These are phyloP conservation scores for Cephaloascus albidus DNA, from an alignment of 805 yeast genomes.

Conservation along the genomic window DNA sequence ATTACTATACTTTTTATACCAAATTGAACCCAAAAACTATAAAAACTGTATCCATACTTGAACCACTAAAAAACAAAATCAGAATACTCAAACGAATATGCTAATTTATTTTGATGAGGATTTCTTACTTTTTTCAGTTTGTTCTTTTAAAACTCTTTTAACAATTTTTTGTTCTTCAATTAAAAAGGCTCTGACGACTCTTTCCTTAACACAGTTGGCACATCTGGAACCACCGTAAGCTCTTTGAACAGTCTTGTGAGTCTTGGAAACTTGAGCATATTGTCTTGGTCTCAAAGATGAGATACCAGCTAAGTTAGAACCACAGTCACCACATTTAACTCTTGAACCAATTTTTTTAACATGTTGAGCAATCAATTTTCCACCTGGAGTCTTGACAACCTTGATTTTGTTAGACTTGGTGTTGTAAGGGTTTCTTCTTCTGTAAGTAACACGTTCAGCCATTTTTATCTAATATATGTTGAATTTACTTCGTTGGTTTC, in stretches of 20 bases:
- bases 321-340: conserved; percentile 63
- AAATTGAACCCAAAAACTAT: no score
- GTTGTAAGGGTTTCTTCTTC: conserved; percentile 99
- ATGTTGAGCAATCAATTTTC: conserved; percentile 39
- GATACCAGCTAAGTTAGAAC: conserved; percentile 71
- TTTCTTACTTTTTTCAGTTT: conserved; percentile 84
- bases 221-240: conserved; percentile 99
- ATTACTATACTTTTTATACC: no score
- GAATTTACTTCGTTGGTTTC: no score
- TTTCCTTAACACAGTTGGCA: conserved; percentile 98
- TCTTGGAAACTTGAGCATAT: conserved; percentile 90
- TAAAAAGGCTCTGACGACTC: conserved; percentile 98
- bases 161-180: conserved; percentile 99
- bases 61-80: no score
- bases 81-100: no score
- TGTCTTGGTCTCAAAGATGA: conserved; percentile 97
- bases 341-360: conserved; percentile 32
- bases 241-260: conserved; percentile 98
- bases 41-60: no score
- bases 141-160: conserved; percentile 97
- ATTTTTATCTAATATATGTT: conserved; percentile 50
- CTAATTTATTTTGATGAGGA: no score
- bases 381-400: conserved; percentile 44
- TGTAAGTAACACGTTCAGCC: conserved; percentile 99
- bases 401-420: conserved; percentile 44